phyloP scores from a whole-genome alignment of 345 rosid genomes.

The Salix koriyanagi region DNA sequence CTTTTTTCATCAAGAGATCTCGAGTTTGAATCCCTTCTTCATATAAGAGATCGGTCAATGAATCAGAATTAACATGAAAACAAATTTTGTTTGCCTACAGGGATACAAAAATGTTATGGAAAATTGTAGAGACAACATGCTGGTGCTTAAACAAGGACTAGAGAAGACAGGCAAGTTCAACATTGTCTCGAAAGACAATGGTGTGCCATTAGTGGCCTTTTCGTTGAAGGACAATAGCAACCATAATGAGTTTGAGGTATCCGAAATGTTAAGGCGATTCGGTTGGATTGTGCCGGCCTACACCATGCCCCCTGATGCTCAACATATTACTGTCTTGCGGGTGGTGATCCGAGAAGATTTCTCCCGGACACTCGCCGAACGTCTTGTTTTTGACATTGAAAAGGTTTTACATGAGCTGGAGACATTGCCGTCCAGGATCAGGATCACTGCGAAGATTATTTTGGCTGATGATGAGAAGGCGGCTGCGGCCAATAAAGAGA shows the following conservation, averaged over 20 bases:
- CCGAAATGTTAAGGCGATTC: constrained; percentile 24
- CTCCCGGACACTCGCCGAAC: constrained; percentile 25
- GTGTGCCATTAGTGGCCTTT: constrained; percentile 30
- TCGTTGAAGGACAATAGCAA: constrained; percentile 19
- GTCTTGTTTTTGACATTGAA: constrained; percentile 23
- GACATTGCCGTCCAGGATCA: constrained; percentile 14
- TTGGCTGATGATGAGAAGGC: neutral
- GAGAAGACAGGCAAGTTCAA: constrained; percentile 24
- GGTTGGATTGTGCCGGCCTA: constrained; percentile 36
- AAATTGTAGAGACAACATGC: constrained; percentile 33
- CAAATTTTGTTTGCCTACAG: neutral
- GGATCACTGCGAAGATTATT: neutral
- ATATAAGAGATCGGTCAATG: too few relatives aligned
- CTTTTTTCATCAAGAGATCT: too few relatives aligned
- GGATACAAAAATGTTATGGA: constrained; percentile 26
- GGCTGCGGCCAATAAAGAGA: neutral
- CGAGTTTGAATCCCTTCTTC: too few relatives aligned
- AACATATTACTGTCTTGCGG: constrained; percentile 24
- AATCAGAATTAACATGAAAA: neutral
- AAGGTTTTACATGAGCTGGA: constrained; percentile 25
- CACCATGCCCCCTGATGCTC: constrained; percentile 32
- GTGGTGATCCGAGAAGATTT: constrained; percentile 31
- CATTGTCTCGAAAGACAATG: constrained; percentile 22
- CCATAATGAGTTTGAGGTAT: constrained; percentile 26
- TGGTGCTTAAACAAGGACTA: constrained; percentile 18